These are phyloP conservation scores for Tripidium arundinaceum DNA, from an alignment of 202 grass and related monocot genomes.

Conservation along the genomic window DNA sequence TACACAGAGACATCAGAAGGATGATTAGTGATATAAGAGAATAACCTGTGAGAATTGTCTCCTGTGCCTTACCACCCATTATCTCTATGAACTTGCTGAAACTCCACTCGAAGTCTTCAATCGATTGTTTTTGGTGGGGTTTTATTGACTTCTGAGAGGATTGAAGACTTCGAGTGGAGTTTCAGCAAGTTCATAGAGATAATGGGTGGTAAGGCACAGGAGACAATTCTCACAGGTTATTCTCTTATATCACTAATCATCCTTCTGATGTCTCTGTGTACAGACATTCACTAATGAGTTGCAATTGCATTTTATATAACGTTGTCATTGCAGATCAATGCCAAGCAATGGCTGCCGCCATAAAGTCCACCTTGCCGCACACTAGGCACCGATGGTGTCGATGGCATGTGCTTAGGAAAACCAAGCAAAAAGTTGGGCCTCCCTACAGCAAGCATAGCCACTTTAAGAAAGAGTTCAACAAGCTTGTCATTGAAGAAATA, in stretches of 20 bases:
- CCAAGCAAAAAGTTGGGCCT: background rate
- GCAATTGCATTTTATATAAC: too few relatives aligned
- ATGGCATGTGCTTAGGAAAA: background rate
- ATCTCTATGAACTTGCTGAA: too few relatives aligned
- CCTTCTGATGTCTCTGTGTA: too few relatives aligned
- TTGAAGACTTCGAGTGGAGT: background rate
- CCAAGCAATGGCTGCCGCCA: background rate
- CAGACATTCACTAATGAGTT: too few relatives aligned
- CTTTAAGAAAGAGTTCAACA: background rate
- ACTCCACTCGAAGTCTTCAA: too few relatives aligned
- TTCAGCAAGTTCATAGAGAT: too few relatives aligned
- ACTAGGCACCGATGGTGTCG: background rate
- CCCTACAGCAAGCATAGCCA: background rate
- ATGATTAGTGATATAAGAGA: too few relatives aligned
- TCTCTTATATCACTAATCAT: too few relatives aligned
- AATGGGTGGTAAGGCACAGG: background rate
- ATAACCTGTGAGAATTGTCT: too few relatives aligned
- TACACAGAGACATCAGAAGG: too few relatives aligned
- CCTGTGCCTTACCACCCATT: too few relatives aligned
- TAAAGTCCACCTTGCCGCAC: rapidly evolving
- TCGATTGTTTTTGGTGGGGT: background rate
- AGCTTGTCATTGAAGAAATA: background rate
- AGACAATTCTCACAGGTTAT: background rate
- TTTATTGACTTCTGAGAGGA: background rate
- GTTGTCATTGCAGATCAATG: background rate